These are phyloP conservation scores for Coffea canephora DNA, from an alignment of 257 asterid species.

Conservation along the genomic window DNA sequence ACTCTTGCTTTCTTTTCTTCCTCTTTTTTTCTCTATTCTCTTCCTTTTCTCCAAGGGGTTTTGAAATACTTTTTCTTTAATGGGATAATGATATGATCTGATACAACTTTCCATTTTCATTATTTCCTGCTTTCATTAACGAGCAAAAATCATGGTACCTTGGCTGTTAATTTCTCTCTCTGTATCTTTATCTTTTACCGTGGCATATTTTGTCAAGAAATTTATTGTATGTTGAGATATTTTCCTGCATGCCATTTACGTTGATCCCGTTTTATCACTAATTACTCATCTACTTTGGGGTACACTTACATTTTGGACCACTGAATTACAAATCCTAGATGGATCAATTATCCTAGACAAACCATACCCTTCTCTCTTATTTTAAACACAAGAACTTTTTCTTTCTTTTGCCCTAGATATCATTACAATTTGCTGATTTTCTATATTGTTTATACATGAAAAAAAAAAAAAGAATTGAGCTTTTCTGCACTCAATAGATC, in stretches of 20 bases:
- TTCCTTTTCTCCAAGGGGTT: too few species aligned
- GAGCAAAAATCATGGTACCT: background rate
- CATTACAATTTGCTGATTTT: background rate
- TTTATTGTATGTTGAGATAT: background rate
- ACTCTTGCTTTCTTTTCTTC: background rate
- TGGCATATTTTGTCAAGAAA: background rate
- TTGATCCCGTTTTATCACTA: background rate
- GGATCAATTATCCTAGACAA: background rate
- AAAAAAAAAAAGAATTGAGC: background rate
- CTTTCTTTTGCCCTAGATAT: background rate
- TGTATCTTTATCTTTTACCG: background rate
- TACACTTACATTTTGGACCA: background rate
- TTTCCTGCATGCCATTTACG: background rate
- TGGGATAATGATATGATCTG: background rate
- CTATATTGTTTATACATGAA: background rate
- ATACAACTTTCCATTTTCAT: background rate
- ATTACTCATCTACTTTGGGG: background rate
- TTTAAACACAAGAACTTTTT: background rate
- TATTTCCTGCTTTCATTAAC: background rate
- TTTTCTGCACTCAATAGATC: too few species aligned
- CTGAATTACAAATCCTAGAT: background rate
- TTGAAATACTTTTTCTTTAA: background rate
- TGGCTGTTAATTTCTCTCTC: background rate
- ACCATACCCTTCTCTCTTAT: too few species aligned
- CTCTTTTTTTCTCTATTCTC: too few species aligned